Evolutionary conservation across 345 rosid genomes (phyloP).

Genomic region (Erysimum cheiranthoides): DNA sequence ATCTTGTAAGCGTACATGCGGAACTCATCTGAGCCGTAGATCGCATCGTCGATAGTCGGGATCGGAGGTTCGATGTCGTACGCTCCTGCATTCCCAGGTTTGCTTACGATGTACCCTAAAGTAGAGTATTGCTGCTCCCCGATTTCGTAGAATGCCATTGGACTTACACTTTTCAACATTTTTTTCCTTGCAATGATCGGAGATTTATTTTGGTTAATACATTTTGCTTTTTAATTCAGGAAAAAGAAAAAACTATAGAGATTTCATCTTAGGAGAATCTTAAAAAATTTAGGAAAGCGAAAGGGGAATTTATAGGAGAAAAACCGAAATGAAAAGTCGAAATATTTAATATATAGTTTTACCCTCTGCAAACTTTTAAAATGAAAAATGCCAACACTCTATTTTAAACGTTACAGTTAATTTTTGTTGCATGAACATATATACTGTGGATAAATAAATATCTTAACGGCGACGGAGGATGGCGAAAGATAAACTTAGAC

Average conservation of each 20-base stretch:
- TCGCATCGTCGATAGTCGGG: slow-evolving; percentile 46
- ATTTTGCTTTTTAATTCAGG: neutral
- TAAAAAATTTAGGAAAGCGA: slow-evolving; percentile 20
- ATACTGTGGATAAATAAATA: slow-evolving; percentile 1
- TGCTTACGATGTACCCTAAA: slow-evolving; percentile 38
- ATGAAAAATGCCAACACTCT: slow-evolving; percentile 41
- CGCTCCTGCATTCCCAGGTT: slow-evolving; percentile 31
- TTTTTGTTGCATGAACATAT: slow-evolving; percentile 9
- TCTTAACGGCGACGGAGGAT: slow-evolving; percentile 23
- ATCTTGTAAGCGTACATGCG: slow-evolving; percentile 90
- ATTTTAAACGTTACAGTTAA: slow-evolving; percentile 32
- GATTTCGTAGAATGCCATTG: slow-evolving; percentile 43
- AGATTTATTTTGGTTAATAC: neutral
- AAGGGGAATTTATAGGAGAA: slow-evolving; percentile 40
- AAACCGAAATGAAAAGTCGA: slow-evolving; percentile 23
- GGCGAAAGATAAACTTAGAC: slow-evolving; percentile 1
- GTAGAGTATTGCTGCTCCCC: slow-evolving; percentile 44
- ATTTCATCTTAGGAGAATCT: slow-evolving; percentile 11
- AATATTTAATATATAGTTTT: slow-evolving; percentile 36
- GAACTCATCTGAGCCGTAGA: slow-evolving; percentile 69
- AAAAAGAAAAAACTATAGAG: slow-evolving; percentile 1
- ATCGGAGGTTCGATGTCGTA: slow-evolving; percentile 40
- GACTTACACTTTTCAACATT: slow-evolving; percentile 37
- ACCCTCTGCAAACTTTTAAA: slow-evolving; percentile 8
- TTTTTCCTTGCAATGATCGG: slow-evolving; percentile 21